Evolutionary conservation across 768 basidiomycete genomes (phyloP), one percentile per base, ranked within the genome.

Genomic region (Boletus tomentosulus): DNA sequence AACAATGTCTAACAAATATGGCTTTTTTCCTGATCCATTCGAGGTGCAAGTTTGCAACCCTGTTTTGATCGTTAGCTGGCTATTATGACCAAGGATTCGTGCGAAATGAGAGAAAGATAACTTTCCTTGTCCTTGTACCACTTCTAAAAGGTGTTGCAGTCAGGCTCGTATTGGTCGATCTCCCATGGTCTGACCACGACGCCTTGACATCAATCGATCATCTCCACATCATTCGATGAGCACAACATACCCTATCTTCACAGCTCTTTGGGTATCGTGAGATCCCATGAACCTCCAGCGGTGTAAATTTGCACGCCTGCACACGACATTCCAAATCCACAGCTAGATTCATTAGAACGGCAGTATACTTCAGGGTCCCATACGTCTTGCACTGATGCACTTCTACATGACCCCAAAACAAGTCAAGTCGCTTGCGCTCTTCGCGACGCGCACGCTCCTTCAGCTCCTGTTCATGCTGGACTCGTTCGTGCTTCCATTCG

Each of bases 111-210:
- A 50, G 7, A 2, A 5, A 37, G 3, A 51, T 5, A 1, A 10
- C 62, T 54, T 48, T 38, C 70, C 62, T 70, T 71, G 56, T 73
- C 63, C 15, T 62, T 62, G 62, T 66, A 70, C 38, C 52, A 50
- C 34, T 19, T 37, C 61, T 69, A 73, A 28, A 38, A 59, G 0
- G 71, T 34, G 0, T 42, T 45, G 27, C 71, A 72, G 19, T 61
- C 61, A 0, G 71, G 61, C 51, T 72, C 67, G 6, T 57, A 15
- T 25, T 64, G 61, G 43, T 62, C 24, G 22, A 70, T 52, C 25
- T 53, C 57, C 70, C 65, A 71, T 35, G 56, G 62, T 15, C 71
- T 71, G 4, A 65, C 8, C 19, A 67, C 27, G 22, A 31, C 24
- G 3, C 55, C 50, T 46, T 63, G 37, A 44, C 2, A 38, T 66